Base-by-base conservation (phyloP, 768 basidiomycete species). In the Glaciozyma antarctica region DNA sequence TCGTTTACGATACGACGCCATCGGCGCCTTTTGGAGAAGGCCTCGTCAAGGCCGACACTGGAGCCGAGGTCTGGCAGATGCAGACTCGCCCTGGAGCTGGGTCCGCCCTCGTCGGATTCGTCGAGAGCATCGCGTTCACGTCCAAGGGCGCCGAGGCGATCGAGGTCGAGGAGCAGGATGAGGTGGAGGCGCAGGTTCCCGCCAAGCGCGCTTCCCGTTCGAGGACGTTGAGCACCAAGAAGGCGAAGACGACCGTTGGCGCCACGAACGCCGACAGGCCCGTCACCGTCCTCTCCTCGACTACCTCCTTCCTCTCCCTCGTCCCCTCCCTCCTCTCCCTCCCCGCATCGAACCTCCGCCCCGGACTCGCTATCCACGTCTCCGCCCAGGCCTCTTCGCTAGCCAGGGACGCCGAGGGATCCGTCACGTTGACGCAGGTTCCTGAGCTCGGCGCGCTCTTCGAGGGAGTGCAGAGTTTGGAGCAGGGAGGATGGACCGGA, bases 1-100 rank as follows among this genome's bases (percentile, higher is more conserved):
- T 70, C 54, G 53, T 43, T 19, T 70, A 70, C 65, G 69, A 70
- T 44, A 59, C 65, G 53, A 63, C 66, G 10, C 61, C 65, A 8
- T 55, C 63, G 30, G 63, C 61, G 5, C 43, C 69, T 9, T 70
- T 70, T 30, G 69, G 69, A 17, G 30, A 52, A n/a, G 21, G 51
- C 21, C 58, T 70, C 60, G 16, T 30, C 34, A 47, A 51, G 24
- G 44, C 26, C 47, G 60, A 61, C 15, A 17, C 8, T 1, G 58
- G 21, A 19, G 58, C 47, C 32, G 58, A 59, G 47, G 44, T 59
- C 45, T 59, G 26, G 30, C 78, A 83, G 59, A 79, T 90, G 68
- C 90, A 94, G 78, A 90, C 88, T 28, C 81, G 91, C 64, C 81
- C 86, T 8, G 91, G 91, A 55, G 90, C 91, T 22, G 91, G 91